A percentile compares a stretch with the other conserved stretches of the same genome.
phyloP scores from a whole-genome alignment of 176 grass and related monocot species.

The Aechmea fasciata region DNA sequence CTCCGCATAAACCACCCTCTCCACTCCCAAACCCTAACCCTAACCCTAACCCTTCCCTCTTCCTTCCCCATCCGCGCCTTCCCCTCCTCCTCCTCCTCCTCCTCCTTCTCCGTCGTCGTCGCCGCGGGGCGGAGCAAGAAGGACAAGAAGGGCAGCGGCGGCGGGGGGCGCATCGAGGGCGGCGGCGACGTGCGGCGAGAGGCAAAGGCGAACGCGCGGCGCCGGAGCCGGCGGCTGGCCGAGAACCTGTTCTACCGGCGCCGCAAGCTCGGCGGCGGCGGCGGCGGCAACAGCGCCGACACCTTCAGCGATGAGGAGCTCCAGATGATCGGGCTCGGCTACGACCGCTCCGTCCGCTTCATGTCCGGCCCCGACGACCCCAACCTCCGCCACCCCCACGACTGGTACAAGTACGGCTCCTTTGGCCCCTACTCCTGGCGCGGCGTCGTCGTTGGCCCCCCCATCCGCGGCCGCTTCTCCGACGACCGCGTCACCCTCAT shows the following conservation, averaged over 20 bases:
- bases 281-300: constrained; percentile 51
- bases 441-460: constrained; percentile 79
- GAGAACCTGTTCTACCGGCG: constrained; percentile 94
- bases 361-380: constrained; percentile 82
- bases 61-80: constrained; percentile 5
- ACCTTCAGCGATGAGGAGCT: constrained; percentile 75
- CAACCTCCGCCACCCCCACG: constrained; percentile 65
- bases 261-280: constrained; percentile 33
- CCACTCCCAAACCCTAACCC: background rate
- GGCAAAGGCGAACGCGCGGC: constrained; percentile 58
- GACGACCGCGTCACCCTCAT: constrained; percentile 83
- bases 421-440: constrained; percentile 89
- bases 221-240: constrained; percentile 44
- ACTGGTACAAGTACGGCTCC: constrained; percentile 91
- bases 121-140: constrained; percentile 85
- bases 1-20: background rate
- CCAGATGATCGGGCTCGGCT: constrained; percentile 79
- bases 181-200: constrained; percentile 57
- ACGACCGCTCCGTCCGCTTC: constrained; percentile 85
- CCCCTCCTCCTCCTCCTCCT: constrained; percentile 10
- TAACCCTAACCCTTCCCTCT: background rate
- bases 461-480: constrained; percentile 85
- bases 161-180: constrained; percentile 67
- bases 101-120: constrained; percentile 23
- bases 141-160: constrained; percentile 30